A percentile compares a stretch with the other conserved stretches of the same genome.
Conservation (phyloP, 2,329 filamentous ascomycete genomes). For the Alternaria arborescens region DNA sequence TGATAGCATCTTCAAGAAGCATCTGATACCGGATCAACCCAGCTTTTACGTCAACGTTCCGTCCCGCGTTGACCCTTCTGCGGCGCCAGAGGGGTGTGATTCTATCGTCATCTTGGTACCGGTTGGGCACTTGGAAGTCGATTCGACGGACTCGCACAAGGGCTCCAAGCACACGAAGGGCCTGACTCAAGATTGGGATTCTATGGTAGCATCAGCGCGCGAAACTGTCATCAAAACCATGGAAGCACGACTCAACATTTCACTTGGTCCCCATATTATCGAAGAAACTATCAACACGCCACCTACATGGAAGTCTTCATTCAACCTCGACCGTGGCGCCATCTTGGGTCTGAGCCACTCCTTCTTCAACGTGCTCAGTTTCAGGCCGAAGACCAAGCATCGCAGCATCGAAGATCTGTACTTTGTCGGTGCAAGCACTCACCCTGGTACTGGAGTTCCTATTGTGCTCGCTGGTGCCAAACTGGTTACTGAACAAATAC, state of each 20-base stretch:
- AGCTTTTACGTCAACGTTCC: slow-evolving; percentile 83
- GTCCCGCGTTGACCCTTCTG: slow-evolving; percentile 71
- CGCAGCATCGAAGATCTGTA: slow-evolving; percentile 63
- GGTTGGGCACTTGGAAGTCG: slow-evolving; percentile 69
- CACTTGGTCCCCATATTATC: slow-evolving; percentile 60
- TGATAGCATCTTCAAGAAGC: slow-evolving; percentile 76
- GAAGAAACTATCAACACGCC: slow-evolving; percentile 74
- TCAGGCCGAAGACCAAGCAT: slow-evolving; percentile 68
- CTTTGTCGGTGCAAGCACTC: slow-evolving; percentile 78
- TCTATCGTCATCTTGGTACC: slow-evolving; percentile 75
- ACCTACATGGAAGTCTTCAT: slow-evolving; percentile 68
- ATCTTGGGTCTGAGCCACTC: slow-evolving; percentile 76
- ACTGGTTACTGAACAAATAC: slow-evolving; percentile 65
- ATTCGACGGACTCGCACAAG: slow-evolving; percentile 51
- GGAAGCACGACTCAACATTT: slow-evolving; percentile 65
- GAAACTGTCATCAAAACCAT: slow-evolving; percentile 69
- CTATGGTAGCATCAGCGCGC: slow-evolving; percentile 67
- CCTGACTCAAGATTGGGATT: slow-evolving; percentile 66
- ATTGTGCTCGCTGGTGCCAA: slow-evolving; percentile 75
- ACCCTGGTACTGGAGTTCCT: slow-evolving; percentile 79
- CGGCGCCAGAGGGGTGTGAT: slow-evolving; percentile 72
- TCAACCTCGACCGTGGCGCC: slow-evolving; percentile 78
- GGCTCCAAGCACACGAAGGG: slow-evolving; percentile 53
- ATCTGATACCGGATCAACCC: slow-evolving; percentile 71
- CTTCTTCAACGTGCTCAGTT: slow-evolving; percentile 77